phyloP scores from a whole-genome alignment of 495 filamentous ascomycete genomes.

The Lichina pygmaea region DNA sequence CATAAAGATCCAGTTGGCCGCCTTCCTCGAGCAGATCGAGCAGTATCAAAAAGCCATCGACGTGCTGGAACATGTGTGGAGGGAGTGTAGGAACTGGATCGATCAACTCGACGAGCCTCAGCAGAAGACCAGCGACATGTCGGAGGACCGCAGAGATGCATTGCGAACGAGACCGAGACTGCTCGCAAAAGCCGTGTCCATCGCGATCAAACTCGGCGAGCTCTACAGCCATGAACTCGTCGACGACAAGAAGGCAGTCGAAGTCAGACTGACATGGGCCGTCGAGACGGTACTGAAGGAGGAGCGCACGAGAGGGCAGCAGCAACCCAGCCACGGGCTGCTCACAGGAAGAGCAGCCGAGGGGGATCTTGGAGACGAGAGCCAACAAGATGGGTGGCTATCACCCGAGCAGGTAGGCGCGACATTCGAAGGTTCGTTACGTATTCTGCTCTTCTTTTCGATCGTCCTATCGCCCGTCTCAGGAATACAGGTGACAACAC shows the following conservation, averaged over 20 bases:
- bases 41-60: conserved; percentile 36
- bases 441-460: neutral
- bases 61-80: conserved; percentile 40
- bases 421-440: conserved; percentile 28
- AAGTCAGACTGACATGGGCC: conserved; percentile 49
- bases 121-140: too few relatives aligned
- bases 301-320: conserved; percentile 13
- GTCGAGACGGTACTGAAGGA: conserved; percentile 62
- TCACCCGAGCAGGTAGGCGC: conserved; percentile 41
- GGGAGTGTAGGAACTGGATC: conserved; percentile 33
- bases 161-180: conserved; percentile 35
- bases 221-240: conserved; percentile 39
- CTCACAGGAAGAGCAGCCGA: conserved; percentile 19
- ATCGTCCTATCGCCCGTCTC: neutral
- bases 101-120: conserved; percentile 20
- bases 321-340: too few relatives aligned
- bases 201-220: conserved; percentile 58
- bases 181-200: conserved; percentile 41
- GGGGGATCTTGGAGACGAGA: conserved; percentile 27
- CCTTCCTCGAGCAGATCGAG: conserved; percentile 48
- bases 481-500: too few relatives aligned
- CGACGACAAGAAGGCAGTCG: conserved; percentile 32
- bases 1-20: conserved; percentile 56
- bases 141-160: conserved; percentile 9
- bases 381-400: conserved; percentile 44